These are phyloP conservation scores for Gossypioides kirkii DNA, from an alignment of 345 rosid genomes.

Conservation along the genomic window DNA sequence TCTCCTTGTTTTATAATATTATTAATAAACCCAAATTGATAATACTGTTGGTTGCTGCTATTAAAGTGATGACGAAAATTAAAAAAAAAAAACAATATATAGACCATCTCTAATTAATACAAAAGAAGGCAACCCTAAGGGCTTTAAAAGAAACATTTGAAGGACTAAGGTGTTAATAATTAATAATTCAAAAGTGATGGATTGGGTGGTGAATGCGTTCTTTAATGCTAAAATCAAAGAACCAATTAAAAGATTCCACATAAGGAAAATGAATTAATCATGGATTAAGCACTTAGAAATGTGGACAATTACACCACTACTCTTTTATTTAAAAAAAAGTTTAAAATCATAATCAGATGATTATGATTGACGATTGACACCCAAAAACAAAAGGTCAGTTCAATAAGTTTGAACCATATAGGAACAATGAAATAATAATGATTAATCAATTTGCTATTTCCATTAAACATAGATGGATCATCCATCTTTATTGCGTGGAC, in stretches of 20 bases:
- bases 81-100: no score
- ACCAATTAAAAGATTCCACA: constrained; percentile 3
- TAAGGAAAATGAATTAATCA: background rate
- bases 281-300: constrained; percentile 15
- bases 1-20: no score
- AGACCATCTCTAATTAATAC: background rate
- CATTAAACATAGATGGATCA: background rate
- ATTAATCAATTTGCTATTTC: constrained; percentile 3
- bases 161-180: background rate
- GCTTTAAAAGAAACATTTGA: background rate
- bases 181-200: background rate
- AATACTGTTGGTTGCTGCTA: no score
- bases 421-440: background rate
- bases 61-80: no score
- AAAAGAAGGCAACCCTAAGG: background rate
- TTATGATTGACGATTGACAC: constrained; percentile 6
- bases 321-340: background rate
- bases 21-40: no score
- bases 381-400: background rate
- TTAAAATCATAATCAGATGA: constrained; percentile 12
- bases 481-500: constrained; percentile 29
- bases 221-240: background rate
- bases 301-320: constrained; percentile 6
- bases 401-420: background rate
- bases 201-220: background rate